phyloP scores from a whole-genome alignment of 169 alveolate species.

The Miamiensis avidus region DNA sequence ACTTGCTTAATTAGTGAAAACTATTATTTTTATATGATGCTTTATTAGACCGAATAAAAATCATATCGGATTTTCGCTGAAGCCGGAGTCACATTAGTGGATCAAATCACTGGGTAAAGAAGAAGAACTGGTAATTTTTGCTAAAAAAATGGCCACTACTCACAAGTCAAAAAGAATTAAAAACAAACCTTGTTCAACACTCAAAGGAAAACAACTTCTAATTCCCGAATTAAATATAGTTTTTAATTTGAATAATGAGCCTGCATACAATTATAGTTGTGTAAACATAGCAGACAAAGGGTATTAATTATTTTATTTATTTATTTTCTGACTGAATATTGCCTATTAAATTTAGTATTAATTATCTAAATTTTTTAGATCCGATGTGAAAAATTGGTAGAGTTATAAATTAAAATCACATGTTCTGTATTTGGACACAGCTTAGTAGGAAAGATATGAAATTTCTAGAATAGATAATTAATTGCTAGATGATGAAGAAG shows the following conservation, averaged over 20 bases:
- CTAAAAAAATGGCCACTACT: not conserved
- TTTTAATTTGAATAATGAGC: constrained; percentile 69
- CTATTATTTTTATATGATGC: no score
- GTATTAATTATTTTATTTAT: not conserved
- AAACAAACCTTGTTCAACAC: no score
- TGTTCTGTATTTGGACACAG: constrained; percentile 68
- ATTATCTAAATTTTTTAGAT: not conserved
- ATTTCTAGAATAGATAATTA: constrained; percentile 26
- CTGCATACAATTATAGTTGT: constrained; percentile 60
- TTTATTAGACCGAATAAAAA: not conserved
- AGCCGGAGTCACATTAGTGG: not conserved
- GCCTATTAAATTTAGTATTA: no score
- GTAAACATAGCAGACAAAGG: constrained; percentile 69
- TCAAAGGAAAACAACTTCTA: constrained; percentile 35
- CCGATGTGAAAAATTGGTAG: constrained; percentile 53
- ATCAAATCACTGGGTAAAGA: not conserved
- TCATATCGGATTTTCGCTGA: not conserved
- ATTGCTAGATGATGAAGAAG: constrained; percentile 32
- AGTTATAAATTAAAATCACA: constrained; percentile 53
- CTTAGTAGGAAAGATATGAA: constrained; percentile 58
- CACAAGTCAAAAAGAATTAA: not conserved
- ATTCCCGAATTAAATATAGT: constrained; percentile 64
- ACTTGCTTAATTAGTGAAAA: no score
- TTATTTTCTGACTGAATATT: not conserved
- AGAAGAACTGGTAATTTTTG: not conserved